Evolutionary conservation across 2,329 filamentous ascomycete species (phyloP), one percentile per base, ranked within the genome.

Genomic region (Aspergillus brasiliensis): DNA sequence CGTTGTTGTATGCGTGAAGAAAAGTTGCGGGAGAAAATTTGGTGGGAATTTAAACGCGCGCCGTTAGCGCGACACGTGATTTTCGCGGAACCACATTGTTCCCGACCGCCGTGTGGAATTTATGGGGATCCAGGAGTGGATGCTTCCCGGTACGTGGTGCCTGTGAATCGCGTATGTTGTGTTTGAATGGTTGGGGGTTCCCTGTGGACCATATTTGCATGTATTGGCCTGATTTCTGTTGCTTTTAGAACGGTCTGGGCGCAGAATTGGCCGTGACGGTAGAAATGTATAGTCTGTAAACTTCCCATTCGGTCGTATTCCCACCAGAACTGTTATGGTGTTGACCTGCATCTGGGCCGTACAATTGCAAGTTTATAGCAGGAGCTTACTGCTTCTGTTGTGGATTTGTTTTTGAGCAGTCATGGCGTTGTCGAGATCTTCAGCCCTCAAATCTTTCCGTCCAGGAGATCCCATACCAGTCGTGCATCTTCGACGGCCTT

Each of bases 381-480:
- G 21, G 19, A 23, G 21, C 19, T 21, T 11, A 21, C 5, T 2
- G 19, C 10, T 21, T 40, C 19, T 13, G 2, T 17, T 3, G 19
- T 17, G 11, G 19, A 10, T 44, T 44, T 5, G 40, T 21, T 44
- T 15, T 11, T 5, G 31, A 11, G 13, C 19, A 13, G 7, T 8
- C 19, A 3, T 10, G 40, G 23, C 10, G 19, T 23, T 23, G 23
- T 44, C 40, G 8, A 34, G 4, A 46, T 3, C 3, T 31, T 57
- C 40, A 58, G 23, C 31, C 51, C 27, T 49, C 27, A 42, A 42
- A 62, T 62, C 17, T 75, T 69, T 10, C 73, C 72, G 46, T 77
- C 71, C 27, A 81, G 60, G 8, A 78, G 67, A 38, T 75, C 67
- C 79, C 79, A 81, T 17, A 80, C 57, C 42, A 72, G 59, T 28